These are phyloP conservation scores for Venturia effusa DNA, from an alignment of 2,329 filamentous ascomycete genomes.

Conservation along the genomic window DNA sequence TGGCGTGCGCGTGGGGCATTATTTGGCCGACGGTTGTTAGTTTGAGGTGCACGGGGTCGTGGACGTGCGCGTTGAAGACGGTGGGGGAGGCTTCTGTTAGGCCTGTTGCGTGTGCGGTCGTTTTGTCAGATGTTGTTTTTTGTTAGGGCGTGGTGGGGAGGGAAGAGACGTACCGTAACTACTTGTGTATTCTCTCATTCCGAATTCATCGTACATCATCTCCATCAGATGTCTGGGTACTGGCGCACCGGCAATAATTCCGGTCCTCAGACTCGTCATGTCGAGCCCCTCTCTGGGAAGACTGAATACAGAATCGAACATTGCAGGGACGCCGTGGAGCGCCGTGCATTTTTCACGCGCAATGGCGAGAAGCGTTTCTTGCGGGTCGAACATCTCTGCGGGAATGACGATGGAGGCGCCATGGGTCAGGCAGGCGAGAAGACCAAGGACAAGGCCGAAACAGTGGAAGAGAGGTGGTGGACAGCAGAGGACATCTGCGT, in stretches of 20 bases:
- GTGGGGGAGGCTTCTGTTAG: constrained; percentile 71
- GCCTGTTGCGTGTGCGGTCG: constrained; percentile 28
- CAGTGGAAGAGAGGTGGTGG: constrained; percentile 79
- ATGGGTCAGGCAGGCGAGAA: constrained; percentile 62
- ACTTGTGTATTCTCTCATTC: constrained; percentile 59
- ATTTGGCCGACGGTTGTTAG: constrained; percentile 65
- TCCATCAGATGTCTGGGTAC: constrained; percentile 69
- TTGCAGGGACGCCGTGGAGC: constrained; percentile 71
- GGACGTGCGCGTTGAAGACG: constrained; percentile 69
- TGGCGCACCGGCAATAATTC: constrained; percentile 68
- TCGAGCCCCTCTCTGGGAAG: constrained; percentile 37
- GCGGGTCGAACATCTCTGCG: constrained; percentile 60
- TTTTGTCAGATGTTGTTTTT: not conserved
- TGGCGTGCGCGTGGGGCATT: constrained; percentile 62
- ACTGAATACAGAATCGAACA: constrained; percentile 60
- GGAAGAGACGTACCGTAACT: constrained; percentile 24
- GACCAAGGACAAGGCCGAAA: constrained; percentile 68
- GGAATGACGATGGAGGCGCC: constrained; percentile 69
- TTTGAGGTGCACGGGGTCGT: constrained; percentile 55
- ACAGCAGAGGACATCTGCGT: constrained; percentile 61
- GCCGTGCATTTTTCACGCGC: constrained; percentile 46
- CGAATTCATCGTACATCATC: constrained; percentile 56
- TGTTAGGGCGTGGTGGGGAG: not conserved
- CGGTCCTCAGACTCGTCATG: constrained; percentile 49
- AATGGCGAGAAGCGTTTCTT: constrained; percentile 55